Evolutionary conservation across 2,329 filamentous ascomycete genomes (phyloP), one percentile per base, ranked within the genome.

Genomic region (Penicillium digitatum): DNA sequence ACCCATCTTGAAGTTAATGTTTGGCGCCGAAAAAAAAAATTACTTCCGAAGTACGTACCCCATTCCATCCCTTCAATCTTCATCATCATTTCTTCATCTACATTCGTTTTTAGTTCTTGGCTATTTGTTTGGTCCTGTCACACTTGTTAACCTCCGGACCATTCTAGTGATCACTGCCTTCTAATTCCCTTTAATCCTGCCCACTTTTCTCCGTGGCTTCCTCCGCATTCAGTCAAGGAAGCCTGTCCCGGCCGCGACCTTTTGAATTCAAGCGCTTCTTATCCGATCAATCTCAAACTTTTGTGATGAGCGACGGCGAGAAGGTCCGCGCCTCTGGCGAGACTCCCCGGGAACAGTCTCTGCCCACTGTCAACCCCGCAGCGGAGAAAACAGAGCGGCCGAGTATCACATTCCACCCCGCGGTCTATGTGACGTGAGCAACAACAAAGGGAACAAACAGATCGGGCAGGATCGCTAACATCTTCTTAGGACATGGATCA

Each of bases 301-400:
- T 70, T 55, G 68, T 72, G 59, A 88, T 87, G 84, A 81, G 75
- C 67, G 88, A 82, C 71, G 79, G 88, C 72, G 89, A 96, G 75
- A 96, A 96, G 78, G 86, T 82, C 66, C 87, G 92, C 71, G 81
- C 86, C 67, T 96, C 90, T 44, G 88, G 88, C 74, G 92, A 96
- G 74, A 65, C 70, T 50, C 71, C 72, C 61, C 69, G 71, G 49
- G 72, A 72, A 57, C 68, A 69, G 44, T 80, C 90, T 55, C 81
- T 96, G 70, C 92, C 92, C 29, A 91, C 87, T 11, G 83, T 89
- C 73, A 95, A 93, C 73, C 88, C 87, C 24, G 82, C 85, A 24
- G 78, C 80, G 52, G 86, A 92, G 73, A 93, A 92, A 81, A 24
- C 27, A 44, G 69, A 82, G 55, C 82, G 87, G 69, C 73, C 86